Evolutionary conservation across 768 basidiomycete genomes (phyloP), one percentile per base, ranked within the genome.

Genomic region (Mycena pura): DNA sequence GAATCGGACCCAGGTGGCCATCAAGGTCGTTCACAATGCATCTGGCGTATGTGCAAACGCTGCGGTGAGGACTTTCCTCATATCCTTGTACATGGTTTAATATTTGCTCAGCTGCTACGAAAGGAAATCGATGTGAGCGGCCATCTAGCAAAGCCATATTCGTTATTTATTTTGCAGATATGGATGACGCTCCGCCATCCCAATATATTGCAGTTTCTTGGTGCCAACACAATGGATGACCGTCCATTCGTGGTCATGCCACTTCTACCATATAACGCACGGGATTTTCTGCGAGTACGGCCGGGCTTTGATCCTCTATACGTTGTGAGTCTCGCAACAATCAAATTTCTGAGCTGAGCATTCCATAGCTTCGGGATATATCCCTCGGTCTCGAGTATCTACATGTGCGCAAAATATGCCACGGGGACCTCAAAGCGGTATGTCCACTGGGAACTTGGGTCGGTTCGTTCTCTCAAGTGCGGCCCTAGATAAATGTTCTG

Each of bases 101-200:
- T 17, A 6, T 3, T 17, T 21, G 2, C 19, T 14, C 4, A 57
- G 55, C 22, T 47, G n/a, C 55, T 57, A 9, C 55, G 15, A 10
- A 25, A 47, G 21, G 55, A 57, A 57, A 57, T 46, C 28, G 24
- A 45, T 40, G 45, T 56, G 7, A 24, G 29, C n/a, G 14, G 22
- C 31, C 22, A 6, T 39, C 6, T 5, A 52, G 31, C n/a, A 24
- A 9, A 28, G 19, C 38, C 27, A 2, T 28, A 27, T 19, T n/a
- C n/a, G n/a, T n/a, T 27, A 24, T 34, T 6, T 6, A 28, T n/a
- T 22, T 11, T 1, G 27, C 38, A 57, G 55, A 24, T 57, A 22
- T 57, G 55, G 55, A 36, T 39, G 31, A 47, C 32, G 6, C 74
- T 92, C 39, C 90, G 91, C 62, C 90, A 92, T 72, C 85, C 88